Percentiles rank a stretch among this genome's conserved stretches.
Evolutionary conservation across 805 yeast species (phyloP).

Genomic region (Dipodascus geniculatus): DNA sequence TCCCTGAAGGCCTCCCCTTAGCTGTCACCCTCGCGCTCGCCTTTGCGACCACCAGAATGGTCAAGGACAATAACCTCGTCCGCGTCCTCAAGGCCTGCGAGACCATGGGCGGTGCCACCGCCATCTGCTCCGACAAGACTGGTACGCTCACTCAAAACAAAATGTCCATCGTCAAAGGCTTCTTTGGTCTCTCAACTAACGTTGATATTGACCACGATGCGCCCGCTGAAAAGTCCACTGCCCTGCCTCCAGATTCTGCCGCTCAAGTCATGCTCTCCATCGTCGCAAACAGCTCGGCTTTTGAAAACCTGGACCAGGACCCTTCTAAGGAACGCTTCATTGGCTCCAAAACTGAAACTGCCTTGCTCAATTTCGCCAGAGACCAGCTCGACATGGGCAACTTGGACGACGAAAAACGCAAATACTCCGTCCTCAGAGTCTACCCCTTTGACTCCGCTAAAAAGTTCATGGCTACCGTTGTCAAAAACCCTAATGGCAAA

Average conservation of each 20-base stretch:
- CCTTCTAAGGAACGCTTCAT: slow-evolving; percentile 45
- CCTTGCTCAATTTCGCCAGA: slow-evolving; percentile 60
- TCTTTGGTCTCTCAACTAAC: slow-evolving; percentile 40
- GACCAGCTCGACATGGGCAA: slow-evolving; percentile 34
- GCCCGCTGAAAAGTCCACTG: not conserved
- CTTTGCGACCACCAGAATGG: slow-evolving; percentile 97
- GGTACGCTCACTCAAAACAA: slow-evolving; percentile 92
- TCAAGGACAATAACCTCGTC: slow-evolving; percentile 91
- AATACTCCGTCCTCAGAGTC: slow-evolving; percentile 44
- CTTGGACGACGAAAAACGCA: slow-evolving; percentile 37
- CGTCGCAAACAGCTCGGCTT: slow-evolving; percentile 77
- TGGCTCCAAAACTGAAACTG: slow-evolving; percentile 94
- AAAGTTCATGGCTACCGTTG: slow-evolving; percentile 84
- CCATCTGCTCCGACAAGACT: slow-evolving; percentile 93
- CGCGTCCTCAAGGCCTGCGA: slow-evolving; percentile 90
- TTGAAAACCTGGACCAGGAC: slow-evolving; percentile 41
- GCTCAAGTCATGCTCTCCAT: slow-evolving; percentile 43
- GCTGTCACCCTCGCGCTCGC: slow-evolving; percentile 96
- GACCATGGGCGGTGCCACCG: slow-evolving; percentile 98
- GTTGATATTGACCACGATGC: slow-evolving; percentile 37
- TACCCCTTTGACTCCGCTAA: slow-evolving; percentile 88
- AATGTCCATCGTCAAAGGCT: slow-evolving; percentile 81
- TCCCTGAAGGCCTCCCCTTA: slow-evolving; percentile 97
- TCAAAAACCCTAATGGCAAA: slow-evolving; percentile 30
- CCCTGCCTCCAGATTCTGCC: slow-evolving; percentile 8